phyloP scores from a whole-genome alignment of 495 filamentous ascomycete species.

The Talaromyces adpressus region DNA sequence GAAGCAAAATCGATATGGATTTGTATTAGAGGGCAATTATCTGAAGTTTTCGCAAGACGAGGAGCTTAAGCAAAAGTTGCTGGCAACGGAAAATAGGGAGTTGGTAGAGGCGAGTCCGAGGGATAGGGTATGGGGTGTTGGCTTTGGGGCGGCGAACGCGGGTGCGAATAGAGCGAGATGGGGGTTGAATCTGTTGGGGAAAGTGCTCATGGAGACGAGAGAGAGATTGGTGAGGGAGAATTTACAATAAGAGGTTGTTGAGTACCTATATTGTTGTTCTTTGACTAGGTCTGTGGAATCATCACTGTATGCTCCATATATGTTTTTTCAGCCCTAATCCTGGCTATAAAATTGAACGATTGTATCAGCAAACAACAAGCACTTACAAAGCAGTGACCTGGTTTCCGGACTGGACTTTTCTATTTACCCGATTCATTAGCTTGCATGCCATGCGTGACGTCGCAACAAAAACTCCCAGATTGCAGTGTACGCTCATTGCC shows the following conservation, averaged over 20 bases:
- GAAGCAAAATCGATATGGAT: conserved; percentile 40
- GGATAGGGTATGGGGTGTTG: conserved; percentile 63
- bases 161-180: conserved; percentile 40
- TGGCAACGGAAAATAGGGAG: conserved; percentile 52
- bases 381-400: too few relatives aligned
- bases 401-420: too few relatives aligned
- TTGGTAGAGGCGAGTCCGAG: conserved; percentile 57
- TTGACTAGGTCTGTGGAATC: too few relatives aligned
- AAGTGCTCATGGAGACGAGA: conserved; percentile 45
- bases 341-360: too few relatives aligned
- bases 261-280: too few relatives aligned
- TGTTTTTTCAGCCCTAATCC: too few relatives aligned
- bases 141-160: conserved; percentile 46
- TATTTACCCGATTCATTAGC: too few relatives aligned
- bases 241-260: background rate
- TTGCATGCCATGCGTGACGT: too few relatives aligned
- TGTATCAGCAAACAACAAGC: too few relatives aligned
- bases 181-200: conserved; percentile 64
- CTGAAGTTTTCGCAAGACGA: conserved; percentile 48
- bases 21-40: conserved; percentile 55
- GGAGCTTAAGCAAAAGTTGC: conserved; percentile 36
- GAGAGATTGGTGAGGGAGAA: conserved; percentile 26
- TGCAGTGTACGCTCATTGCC: too few relatives aligned
- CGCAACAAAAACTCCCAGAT: too few relatives aligned
- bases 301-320: too few relatives aligned